These are phyloP conservation scores for Yamadazyma akitaensis DNA, from an alignment of 805 yeast genomes.

Conservation along the genomic window DNA sequence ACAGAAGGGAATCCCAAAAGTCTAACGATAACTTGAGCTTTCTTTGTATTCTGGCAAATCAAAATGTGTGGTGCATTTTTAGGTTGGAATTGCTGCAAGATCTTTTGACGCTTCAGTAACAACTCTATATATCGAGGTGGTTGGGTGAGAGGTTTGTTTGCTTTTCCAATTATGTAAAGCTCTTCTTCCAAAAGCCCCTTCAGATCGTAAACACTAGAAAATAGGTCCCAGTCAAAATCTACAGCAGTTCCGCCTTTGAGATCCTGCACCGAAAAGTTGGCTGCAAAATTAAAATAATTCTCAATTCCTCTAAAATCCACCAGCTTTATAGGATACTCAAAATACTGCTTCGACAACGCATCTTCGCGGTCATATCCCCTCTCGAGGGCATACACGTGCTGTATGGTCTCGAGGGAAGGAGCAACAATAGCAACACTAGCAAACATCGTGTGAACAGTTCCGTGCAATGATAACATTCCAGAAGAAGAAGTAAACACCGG, in stretches of 20 bases:
- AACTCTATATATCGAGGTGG: not conserved
- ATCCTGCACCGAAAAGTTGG: not conserved
- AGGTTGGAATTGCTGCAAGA: slow-evolving; percentile 7
- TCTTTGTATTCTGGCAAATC: not conserved
- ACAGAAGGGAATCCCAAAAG: slow-evolving; percentile 5
- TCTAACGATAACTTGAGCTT: not conserved
- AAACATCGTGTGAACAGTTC: slow-evolving; percentile 2
- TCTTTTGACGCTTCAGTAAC: not conserved
- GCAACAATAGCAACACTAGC: slow-evolving; percentile 2
- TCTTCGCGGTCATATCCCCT: slow-evolving; percentile 8
- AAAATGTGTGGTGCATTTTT: slow-evolving; percentile 6
- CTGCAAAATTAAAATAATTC: not conserved
- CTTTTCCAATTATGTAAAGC: not conserved
- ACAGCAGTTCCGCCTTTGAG: not conserved
- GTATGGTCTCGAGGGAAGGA: not conserved
- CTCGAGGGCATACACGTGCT: slow-evolving; percentile 1
- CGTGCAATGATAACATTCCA: slow-evolving; percentile 8
- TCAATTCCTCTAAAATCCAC: slow-evolving; percentile 9
- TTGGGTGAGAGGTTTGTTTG: not conserved
- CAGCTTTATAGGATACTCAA: slow-evolving; percentile 9
- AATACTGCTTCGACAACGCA: slow-evolving; percentile 5
- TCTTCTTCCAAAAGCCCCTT: not conserved
- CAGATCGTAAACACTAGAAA: not conserved
- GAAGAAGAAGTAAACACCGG: not conserved
- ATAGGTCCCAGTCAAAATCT: slow-evolving; percentile 2